These are phyloP conservation scores for Coemansia sp. DNA, from an alignment of 192 early-diverging fungal genomes.

Conservation along the genomic window DNA sequence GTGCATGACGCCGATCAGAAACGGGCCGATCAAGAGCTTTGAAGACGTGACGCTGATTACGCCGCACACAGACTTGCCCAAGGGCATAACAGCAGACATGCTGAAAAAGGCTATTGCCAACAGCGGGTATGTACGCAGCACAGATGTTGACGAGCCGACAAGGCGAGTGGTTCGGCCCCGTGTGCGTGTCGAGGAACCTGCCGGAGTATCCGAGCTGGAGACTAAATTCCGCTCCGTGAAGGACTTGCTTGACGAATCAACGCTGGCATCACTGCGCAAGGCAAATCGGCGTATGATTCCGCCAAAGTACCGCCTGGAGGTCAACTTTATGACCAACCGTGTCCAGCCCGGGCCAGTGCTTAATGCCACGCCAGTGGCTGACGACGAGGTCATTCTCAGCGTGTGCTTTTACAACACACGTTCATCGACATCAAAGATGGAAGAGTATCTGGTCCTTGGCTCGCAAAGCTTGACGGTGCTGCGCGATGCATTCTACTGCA, in stretches of 20 bases:
- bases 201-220: conserved; percentile 52
- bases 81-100: conserved; percentile 53
- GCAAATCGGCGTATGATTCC: conserved; percentile 55
- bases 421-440: conserved; percentile 54
- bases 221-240: conserved; percentile 47
- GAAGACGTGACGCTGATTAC: conserved; percentile 41
- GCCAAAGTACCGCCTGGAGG: conserved; percentile 48
- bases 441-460: conserved; percentile 68
- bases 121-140: conserved; percentile 53
- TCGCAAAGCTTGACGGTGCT: conserved; percentile 65
- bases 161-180: conserved; percentile 35
- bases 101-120: conserved; percentile 46
- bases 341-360: conserved; percentile 26
- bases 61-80: conserved; percentile 44
- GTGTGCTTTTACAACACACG: conserved; percentile 66
- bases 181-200: conserved; percentile 36
- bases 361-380: conserved; percentile 37
- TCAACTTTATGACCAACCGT: conserved; percentile 56
- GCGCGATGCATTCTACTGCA: conserved; percentile 71
- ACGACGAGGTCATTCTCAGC: conserved; percentile 59
- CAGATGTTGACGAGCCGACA: conserved; percentile 20
- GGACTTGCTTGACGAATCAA: conserved; percentile 46
- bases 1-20: not conserved
- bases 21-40: conserved; percentile 3
- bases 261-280: conserved; percentile 49